These are phyloP conservation scores for Tolypocladium ophioglossoides DNA, from an alignment of 2,329 filamentous ascomycete species.

Conservation along the genomic window DNA sequence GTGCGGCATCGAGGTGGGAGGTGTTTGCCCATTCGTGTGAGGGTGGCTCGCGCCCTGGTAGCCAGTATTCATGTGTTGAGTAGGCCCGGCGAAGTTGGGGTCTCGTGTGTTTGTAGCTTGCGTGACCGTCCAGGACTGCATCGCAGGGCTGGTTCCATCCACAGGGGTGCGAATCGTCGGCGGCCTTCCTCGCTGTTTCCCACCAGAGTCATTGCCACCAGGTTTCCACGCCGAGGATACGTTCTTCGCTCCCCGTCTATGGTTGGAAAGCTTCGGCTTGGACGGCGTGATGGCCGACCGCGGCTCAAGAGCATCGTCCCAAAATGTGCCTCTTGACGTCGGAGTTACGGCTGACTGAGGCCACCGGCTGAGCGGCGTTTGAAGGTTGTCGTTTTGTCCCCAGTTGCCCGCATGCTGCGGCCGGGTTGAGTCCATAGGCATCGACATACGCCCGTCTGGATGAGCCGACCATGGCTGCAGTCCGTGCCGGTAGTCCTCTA, in stretches of 20 bases:
- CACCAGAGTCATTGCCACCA: slow-evolving; percentile 47
- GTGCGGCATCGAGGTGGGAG: background rate
- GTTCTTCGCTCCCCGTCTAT: slow-evolving; percentile 66
- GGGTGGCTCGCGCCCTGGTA: background rate
- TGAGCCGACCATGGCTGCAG: slow-evolving; percentile 37
- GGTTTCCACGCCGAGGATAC: slow-evolving; percentile 87
- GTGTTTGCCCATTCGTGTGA: background rate
- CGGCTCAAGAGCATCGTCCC: slow-evolving; percentile 51
- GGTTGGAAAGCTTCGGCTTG: slow-evolving; percentile 32
- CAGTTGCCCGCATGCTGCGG: slow-evolving; percentile 12
- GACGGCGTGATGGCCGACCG: slow-evolving; percentile 64
- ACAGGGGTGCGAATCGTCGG: slow-evolving; percentile 52
- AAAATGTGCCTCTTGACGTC: slow-evolving; percentile 39
- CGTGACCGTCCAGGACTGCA: slow-evolving; percentile 45
- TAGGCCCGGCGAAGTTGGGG: slow-evolving; percentile 12
- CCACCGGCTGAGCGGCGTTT: slow-evolving; percentile 58
- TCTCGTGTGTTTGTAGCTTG: slow-evolving; percentile 27
- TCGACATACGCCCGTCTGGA: slow-evolving; percentile 24
- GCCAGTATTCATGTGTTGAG: background rate
- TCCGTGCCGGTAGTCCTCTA: slow-evolving; percentile 25
- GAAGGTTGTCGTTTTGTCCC: slow-evolving; percentile 37
- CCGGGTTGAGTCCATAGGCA: slow-evolving; percentile 26
- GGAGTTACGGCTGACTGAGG: slow-evolving; percentile 72
- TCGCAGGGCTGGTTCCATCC: slow-evolving; percentile 59
- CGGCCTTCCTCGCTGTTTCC: slow-evolving; percentile 70